A percentile compares a stretch with the other conserved stretches of the same genome.
phyloP scores from a whole-genome alignment of 345 rosid genomes.

The Salix purpurea region DNA sequence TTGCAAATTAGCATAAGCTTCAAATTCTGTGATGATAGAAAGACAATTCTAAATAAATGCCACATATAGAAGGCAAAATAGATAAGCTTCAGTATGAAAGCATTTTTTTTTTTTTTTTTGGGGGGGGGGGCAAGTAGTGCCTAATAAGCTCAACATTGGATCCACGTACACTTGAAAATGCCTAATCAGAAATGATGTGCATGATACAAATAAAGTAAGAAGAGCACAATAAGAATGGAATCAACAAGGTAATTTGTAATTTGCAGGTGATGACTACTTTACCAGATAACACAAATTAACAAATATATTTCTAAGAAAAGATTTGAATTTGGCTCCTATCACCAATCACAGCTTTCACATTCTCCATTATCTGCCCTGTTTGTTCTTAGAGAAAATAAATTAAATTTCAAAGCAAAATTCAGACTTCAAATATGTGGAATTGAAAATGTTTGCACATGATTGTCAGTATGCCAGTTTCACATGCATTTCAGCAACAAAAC shows the following conservation, averaged over 20 bases:
- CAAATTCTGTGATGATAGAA: not conserved
- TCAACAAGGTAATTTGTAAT: not conserved
- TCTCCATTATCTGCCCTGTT: not conserved
- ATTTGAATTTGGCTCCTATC: not conserved
- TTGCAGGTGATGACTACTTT: not conserved
- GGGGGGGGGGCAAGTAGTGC: not conserved
- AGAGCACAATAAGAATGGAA: not conserved
- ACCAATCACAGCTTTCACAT: not conserved
- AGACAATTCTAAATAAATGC: not conserved
- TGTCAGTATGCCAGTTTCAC: not conserved
- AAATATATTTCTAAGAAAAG: not conserved
- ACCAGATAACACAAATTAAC: not conserved
- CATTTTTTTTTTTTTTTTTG: too few species aligned
- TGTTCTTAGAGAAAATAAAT: not conserved
- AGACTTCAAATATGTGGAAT: not conserved
- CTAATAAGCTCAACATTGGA: not conserved
- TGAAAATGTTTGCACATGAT: constrained; percentile 2
- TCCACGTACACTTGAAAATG: not conserved
- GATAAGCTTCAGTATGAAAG: not conserved
- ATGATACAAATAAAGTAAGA: not conserved
- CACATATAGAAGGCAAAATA: not conserved
- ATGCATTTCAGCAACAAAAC: constrained; percentile 1
- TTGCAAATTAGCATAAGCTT: not conserved
- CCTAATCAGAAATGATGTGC: not conserved
- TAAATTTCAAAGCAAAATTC: not conserved